phyloP scores from a whole-genome alignment of 2,329 filamentous ascomycete species.

The Fusarium sambucinum region DNA sequence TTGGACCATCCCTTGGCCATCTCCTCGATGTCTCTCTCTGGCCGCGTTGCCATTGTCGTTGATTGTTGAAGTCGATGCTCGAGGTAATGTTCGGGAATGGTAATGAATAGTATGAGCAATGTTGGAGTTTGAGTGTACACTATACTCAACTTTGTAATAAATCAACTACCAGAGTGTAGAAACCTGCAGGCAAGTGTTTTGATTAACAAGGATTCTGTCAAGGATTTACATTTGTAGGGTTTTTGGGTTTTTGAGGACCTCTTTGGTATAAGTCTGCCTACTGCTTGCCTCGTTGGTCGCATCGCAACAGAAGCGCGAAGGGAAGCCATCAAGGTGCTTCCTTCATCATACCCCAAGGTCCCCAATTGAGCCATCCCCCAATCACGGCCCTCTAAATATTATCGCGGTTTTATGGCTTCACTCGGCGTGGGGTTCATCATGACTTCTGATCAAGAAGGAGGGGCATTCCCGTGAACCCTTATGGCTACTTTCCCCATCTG shows the following conservation, averaged over 20 bases:
- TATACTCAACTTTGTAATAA: neutral
- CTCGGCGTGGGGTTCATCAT: slow-evolving; percentile 31
- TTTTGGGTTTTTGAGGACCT: slow-evolving; percentile 12
- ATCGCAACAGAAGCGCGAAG: slow-evolving; percentile 8
- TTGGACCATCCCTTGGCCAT: slow-evolving; percentile 55
- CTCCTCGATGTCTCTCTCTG: slow-evolving; percentile 51
- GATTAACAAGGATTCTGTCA: neutral
- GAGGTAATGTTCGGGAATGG: neutral
- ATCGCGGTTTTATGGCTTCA: slow-evolving; percentile 2
- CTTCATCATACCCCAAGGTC: slow-evolving; percentile 23
- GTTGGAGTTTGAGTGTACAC: neutral
- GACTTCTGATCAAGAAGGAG: slow-evolving; percentile 22
- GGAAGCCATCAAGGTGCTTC: slow-evolving; percentile 39
- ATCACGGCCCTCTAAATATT: slow-evolving; percentile 8
- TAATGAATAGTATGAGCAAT: slow-evolving; percentile 4
- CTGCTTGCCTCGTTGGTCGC: neutral
- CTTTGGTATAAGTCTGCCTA: slow-evolving; percentile 14
- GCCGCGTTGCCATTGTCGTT: slow-evolving; percentile 41
- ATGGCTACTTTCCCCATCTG: slow-evolving; percentile 20
- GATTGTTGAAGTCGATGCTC: neutral
- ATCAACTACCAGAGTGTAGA: neutral
- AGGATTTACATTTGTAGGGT: neutral
- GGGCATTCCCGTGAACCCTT: slow-evolving; percentile 38
- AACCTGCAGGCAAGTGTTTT: neutral
- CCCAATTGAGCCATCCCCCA: slow-evolving; percentile 21